Evolutionary conservation across 2,329 filamentous ascomycete species (phyloP), one percentile per base, ranked within the genome.

Genomic region (Ophiostoma quercus): DNA sequence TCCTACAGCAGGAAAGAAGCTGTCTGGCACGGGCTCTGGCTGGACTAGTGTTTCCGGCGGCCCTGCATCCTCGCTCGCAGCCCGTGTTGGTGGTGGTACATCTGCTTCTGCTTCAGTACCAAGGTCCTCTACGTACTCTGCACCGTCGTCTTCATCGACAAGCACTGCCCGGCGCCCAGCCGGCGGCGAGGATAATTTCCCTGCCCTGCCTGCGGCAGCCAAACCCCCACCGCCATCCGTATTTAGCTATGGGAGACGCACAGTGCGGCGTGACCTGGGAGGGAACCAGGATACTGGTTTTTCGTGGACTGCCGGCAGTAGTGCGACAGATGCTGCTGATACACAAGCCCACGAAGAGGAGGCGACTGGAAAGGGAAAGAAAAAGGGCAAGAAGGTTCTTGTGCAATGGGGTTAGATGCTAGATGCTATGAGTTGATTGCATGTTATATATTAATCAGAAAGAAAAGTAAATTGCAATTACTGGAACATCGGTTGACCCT

Each of bases 191-290:
- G 90, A 94, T 72, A 87, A 88, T 0, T 97, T 97, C 79, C 94
- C 94, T 0, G 89, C 92, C 1, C 84, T 97, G 0, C 94, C 94
- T 0, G 84, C 88, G 0, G 93, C 92, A 1, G 85, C 91, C 0
- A 97, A 89, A 75, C 85, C 86, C 2, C 81, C 82, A 51, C 87
- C 82, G 60, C 87, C 85, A 1, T 87, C 85, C 0, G 87, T 89
- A 63, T 88, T 88, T 69, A 86, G 86, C 2, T 88, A 88, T 74
- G 87, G 87, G 1, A 78, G 80, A 4, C 80, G 86, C 3, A 78
- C 82, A 41, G 86, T 89, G 19, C 80, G 85, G 66, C 78, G 87
- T 60, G 86, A 88, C 74, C 79, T 82, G 54, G 83, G 82, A 9
- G 74, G 76, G 2, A 68, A 60, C 6, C 78, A 80, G 43, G 80